Evolutionary conservation across 2,329 filamentous ascomycete genomes (phyloP).

Genomic region (Curvularia sp.): DNA sequence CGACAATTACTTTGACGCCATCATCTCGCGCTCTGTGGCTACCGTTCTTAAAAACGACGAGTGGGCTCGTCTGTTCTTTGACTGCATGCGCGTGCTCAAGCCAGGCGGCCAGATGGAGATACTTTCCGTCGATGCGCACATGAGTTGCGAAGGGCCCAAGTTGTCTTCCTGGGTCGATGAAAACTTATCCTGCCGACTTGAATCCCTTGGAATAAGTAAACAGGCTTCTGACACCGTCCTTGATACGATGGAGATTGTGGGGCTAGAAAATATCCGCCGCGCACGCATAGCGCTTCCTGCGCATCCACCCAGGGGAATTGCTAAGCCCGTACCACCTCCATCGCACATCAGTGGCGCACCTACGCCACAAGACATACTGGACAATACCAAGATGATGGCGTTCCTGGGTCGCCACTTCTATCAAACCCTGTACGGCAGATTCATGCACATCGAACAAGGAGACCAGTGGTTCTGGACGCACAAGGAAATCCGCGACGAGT

Average conservation of each 20-base stretch:
- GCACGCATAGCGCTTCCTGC: conserved; percentile 36
- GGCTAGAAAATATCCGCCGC: conserved; percentile 37
- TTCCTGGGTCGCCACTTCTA: conserved; percentile 38
- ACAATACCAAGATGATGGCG: conserved; percentile 36
- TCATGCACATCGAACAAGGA: conserved; percentile 25
- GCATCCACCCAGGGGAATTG: conserved; percentile 20
- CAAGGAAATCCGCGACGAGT: conserved; percentile 33
- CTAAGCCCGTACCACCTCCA: conserved; percentile 13
- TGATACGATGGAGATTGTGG: conserved; percentile 40
- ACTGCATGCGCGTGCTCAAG: conserved; percentile 39
- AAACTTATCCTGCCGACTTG: conserved; percentile 28
- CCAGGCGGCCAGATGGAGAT: conserved; percentile 38
- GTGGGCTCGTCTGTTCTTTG: conserved; percentile 38
- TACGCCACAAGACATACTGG: conserved; percentile 30
- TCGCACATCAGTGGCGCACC: conserved; percentile 16
- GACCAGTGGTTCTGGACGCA: conserved; percentile 39
- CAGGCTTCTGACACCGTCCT: conserved; percentile 36
- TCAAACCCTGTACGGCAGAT: conserved; percentile 32
- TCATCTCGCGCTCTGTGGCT: conserved; percentile 35
- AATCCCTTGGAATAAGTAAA: conserved; percentile 32
- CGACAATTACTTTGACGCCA: conserved; percentile 36
- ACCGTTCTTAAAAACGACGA: conserved; percentile 36
- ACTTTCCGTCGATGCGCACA: conserved; percentile 34
- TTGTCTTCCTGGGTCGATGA: conserved; percentile 36
- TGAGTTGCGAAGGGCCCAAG: conserved; percentile 33